Base-by-base conservation (phyloP, 2,329 filamentous ascomycete species). In the Diaporthe amygdali region DNA sequence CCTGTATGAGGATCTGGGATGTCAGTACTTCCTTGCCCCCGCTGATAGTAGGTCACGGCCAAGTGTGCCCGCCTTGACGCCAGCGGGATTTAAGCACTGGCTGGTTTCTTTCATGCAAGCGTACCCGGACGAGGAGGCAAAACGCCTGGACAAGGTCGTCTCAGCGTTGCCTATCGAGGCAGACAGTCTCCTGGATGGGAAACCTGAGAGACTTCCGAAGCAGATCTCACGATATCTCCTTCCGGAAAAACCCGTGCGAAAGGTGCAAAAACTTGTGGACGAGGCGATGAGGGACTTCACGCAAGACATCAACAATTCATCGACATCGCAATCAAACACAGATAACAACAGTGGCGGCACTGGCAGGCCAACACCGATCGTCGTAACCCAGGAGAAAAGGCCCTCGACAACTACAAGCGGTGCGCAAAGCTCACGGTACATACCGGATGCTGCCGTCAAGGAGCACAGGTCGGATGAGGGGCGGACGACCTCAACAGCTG, bases 201-300 rank as follows among this genome's bases (percentile, higher is more conserved):
- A 86, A 74, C 90, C 88, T 14, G 93, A 95, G 79, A 86, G 93
- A 2, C 91, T 97, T 68, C 95, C 94, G 0, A 94, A 94, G 74
- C 91, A 95, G 75, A 86, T 97, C 3, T 91, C 93, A 1, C 86
- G 94, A 49, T 87, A 92, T 66, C 84, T 96, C 4, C 89, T 97
- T 47, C 94, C 94, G 0, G 82, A 84, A 0, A 79, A 81, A 9
- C 84, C 88, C 1, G 89, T 94, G 74, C 76, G 86, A 0, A 83
- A 87, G 39, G 83, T 89, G 0, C 87, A 90, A 69, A 88, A 91
- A 72, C 82, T 89, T 25, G 82, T 95, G 10, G 88, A 91, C 22
- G 85, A 88, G 52, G 87, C 88, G 2, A 84, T 95, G 22, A 84
- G 84, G 37, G 84, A 86, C 30, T 86, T 82, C 41, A 70, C 76